These are phyloP conservation scores for Trichoderma reesei DNA, from an alignment of 495 filamentous ascomycete species.

Conservation along the genomic window DNA sequence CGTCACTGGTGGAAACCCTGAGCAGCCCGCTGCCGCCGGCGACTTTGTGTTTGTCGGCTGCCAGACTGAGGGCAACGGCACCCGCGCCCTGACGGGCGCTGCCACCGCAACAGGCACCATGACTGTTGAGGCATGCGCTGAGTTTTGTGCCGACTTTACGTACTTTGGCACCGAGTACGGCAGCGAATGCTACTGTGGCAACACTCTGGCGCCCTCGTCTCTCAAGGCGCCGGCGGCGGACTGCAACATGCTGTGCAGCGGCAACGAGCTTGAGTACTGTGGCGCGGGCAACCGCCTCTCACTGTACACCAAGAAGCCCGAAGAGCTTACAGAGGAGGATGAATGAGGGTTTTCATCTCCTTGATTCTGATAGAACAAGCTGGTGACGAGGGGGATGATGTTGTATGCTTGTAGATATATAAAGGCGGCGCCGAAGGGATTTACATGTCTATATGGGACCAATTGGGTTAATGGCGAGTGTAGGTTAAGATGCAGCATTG, in stretches of 20 bases:
- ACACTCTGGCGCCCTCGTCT: constrained; percentile 22
- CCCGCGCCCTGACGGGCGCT: constrained; percentile 22
- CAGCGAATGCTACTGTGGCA: constrained; percentile 33
- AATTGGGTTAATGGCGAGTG: background rate
- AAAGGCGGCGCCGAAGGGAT: background rate
- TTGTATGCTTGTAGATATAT: background rate
- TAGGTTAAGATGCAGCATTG: too few relatives aligned
- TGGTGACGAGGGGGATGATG: background rate
- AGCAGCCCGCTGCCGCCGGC: constrained; percentile 20
- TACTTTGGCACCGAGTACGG: constrained; percentile 37
- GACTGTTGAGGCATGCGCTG: constrained; percentile 34
- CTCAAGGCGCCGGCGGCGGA: constrained; percentile 13
- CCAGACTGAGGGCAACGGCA: constrained; percentile 30
- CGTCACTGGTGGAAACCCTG: background rate
- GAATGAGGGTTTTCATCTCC: background rate
- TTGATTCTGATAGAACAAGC: background rate
- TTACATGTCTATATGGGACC: background rate
- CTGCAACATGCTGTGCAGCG: constrained; percentile 24
- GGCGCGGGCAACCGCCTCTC: constrained; percentile 23
- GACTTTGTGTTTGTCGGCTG: constrained; percentile 32
- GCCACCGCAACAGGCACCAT: constrained; percentile 19
- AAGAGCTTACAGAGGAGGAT: background rate
- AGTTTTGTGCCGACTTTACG: constrained; percentile 26
- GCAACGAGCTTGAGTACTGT: constrained; percentile 23
- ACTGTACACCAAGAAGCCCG: constrained; percentile 17